Percentiles rank a stretch among this genome's conserved stretches.
These are phyloP conservation scores for Neoboletus brunneissimus DNA, from an alignment of 768 basidiomycete species.

Conservation along the genomic window DNA sequence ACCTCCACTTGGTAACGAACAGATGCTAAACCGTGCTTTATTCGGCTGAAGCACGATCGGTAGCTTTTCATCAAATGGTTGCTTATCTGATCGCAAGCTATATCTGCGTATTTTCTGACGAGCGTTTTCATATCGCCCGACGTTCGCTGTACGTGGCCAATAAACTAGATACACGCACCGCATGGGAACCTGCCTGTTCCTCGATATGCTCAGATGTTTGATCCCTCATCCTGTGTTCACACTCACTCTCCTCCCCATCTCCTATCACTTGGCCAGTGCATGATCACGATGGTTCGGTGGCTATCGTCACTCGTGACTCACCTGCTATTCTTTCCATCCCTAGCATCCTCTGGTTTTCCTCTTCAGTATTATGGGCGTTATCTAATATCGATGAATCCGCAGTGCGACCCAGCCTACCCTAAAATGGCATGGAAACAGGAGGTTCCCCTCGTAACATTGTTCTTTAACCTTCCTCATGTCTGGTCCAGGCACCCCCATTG, in stretches of 20 bases:
- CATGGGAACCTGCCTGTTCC: conserved; percentile 15
- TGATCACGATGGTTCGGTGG: conserved; percentile 1
- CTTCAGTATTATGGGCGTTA: conserved; percentile 14
- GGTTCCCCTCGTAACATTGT: conserved; percentile 12
- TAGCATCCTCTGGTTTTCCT: conserved; percentile 7
- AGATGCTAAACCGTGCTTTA: conserved; percentile 4
- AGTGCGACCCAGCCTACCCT: conserved; percentile 5
- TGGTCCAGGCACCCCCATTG: conserved; percentile 7
- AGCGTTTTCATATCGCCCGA: conserved; percentile 28
- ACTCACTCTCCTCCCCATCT: not conserved
- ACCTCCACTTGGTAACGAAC: conserved; percentile 18
- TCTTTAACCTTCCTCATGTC: not conserved
- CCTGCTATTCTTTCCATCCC: conserved; percentile 2
- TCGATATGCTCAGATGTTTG: conserved; percentile 13
- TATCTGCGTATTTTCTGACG: conserved; percentile 16
- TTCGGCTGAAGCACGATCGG: conserved; percentile 19
- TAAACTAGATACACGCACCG: conserved; percentile 6
- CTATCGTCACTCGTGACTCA: not conserved
- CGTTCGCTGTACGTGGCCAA: conserved; percentile 12
- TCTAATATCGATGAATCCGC: conserved; percentile 14
- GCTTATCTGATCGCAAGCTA: conserved; percentile 24
- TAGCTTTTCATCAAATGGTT: conserved; percentile 18
- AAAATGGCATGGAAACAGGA: conserved; percentile 23
- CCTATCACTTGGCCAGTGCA: not conserved
- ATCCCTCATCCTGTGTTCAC: conserved; percentile 8